Conservation (phyloP, 1,284 basidiomycete species). For the Vanrija pseudolonga region DNA sequence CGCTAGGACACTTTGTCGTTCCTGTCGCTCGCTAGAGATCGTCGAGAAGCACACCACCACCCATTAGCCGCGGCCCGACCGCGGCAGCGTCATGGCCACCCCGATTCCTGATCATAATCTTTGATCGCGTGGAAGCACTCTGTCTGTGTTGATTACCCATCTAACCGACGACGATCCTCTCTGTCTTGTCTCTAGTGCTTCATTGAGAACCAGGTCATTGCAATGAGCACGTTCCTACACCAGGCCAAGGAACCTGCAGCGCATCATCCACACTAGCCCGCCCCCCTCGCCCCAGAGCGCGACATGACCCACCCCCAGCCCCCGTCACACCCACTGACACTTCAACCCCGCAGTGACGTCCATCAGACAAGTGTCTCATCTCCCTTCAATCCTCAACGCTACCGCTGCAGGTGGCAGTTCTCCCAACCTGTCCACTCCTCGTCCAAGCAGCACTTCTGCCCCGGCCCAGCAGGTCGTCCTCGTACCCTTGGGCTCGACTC, state of each 20-base stretch:
- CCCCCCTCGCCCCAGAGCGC: neutral
- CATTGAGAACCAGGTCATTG: neutral
- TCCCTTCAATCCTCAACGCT: slow-evolving; percentile 25
- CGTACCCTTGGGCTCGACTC: slow-evolving; percentile 44
- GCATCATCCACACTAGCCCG: too few relatives aligned
- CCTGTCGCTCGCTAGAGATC: slow-evolving; percentile 10
- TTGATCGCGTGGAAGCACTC: neutral
- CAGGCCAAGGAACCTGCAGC: too few relatives aligned
- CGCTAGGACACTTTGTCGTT: neutral
- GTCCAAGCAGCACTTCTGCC: slow-evolving; percentile 9
- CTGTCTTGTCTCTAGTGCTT: neutral
- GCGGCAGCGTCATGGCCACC: too few relatives aligned
- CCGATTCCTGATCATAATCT: neutral
- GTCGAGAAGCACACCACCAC: neutral
- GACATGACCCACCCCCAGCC: neutral
- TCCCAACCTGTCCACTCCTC: slow-evolving; percentile 8
- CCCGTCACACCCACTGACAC: neutral
- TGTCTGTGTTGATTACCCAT: neutral
- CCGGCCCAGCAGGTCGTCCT: slow-evolving; percentile 39
- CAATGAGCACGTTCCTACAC: too few relatives aligned
- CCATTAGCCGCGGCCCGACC: neutral
- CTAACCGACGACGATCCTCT: neutral
- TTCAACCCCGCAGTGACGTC: slow-evolving; percentile 29
- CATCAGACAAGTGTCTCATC: slow-evolving; percentile 34
- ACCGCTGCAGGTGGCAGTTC: slow-evolving; percentile 1